These are phyloP conservation scores for Onygena corvina DNA, from an alignment of 2,329 filamentous ascomycete species.

Conservation along the genomic window DNA sequence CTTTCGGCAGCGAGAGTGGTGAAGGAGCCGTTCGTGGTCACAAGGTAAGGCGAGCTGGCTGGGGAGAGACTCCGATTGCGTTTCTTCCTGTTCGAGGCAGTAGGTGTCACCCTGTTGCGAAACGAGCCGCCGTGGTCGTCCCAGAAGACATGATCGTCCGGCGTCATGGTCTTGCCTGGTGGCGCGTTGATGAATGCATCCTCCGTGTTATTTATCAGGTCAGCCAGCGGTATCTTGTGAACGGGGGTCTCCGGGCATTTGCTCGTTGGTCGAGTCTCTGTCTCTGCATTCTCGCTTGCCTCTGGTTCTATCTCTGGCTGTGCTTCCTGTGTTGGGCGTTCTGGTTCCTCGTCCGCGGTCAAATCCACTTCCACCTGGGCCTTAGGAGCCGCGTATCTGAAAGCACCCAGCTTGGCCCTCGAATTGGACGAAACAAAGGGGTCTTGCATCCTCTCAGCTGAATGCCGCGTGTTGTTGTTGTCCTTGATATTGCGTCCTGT, in stretches of 20 bases:
- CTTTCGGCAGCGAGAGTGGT: constrained; percentile 37
- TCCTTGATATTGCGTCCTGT: not conserved
- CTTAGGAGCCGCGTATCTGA: constrained; percentile 12
- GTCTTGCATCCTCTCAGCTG: constrained; percentile 6
- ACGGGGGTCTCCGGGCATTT: constrained; percentile 47
- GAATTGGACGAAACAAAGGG: constrained; percentile 20
- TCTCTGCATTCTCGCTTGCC: not conserved
- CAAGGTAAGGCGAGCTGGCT: constrained; percentile 50
- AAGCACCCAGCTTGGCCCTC: constrained; percentile 31
- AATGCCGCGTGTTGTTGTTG: not conserved
- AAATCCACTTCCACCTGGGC: not conserved
- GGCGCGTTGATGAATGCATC: constrained; percentile 39
- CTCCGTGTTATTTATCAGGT: constrained; percentile 50
- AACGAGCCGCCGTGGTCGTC: constrained; percentile 37
- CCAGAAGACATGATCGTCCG: constrained; percentile 52
- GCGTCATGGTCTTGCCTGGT: constrained; percentile 41
- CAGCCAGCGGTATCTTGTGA: constrained; percentile 47
- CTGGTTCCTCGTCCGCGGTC: not conserved
- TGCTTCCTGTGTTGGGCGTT: not conserved
- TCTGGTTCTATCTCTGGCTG: too few relatives aligned
- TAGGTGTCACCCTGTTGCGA: constrained; percentile 38
- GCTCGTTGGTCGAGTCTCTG: constrained; percentile 20
- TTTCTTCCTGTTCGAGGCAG: constrained; percentile 44
- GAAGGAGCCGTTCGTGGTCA: constrained; percentile 19
- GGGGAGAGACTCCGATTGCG: constrained; percentile 65